phyloP scores from a whole-genome alignment of 2,329 filamentous ascomycete genomes.

The Bipolaris oryzae region DNA sequence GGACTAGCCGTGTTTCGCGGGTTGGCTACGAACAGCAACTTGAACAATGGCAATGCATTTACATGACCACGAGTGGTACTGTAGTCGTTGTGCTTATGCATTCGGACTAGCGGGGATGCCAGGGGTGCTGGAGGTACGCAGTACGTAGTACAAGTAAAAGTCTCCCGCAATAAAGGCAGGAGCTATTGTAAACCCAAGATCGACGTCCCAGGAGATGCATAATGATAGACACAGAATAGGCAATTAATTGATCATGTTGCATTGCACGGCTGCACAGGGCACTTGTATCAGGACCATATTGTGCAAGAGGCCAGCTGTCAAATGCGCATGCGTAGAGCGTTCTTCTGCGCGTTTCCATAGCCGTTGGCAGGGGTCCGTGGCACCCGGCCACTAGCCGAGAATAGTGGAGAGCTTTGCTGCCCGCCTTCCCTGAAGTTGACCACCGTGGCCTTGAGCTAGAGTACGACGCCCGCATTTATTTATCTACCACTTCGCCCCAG shows the following conservation, averaged over 20 bases:
- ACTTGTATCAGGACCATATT: conserved; percentile 1
- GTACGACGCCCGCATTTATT: conserved; percentile 28
- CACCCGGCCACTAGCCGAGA: conserved; percentile 11
- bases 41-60: background rate
- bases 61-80: no score
- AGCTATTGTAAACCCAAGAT: background rate
- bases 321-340: conserved; percentile 17
- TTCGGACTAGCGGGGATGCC: background rate
- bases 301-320: conserved; percentile 32
- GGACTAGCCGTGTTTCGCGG: background rate
- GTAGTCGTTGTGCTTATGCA: background rate
- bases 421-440: conserved; percentile 25
- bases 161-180: conserved; percentile 1
- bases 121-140: background rate
- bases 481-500: conserved; percentile 32
- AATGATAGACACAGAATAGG: background rate
- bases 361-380: conserved; percentile 16
- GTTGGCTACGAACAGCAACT: background rate
- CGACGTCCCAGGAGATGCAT: background rate
- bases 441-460: conserved; percentile 25
- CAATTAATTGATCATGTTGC: background rate
- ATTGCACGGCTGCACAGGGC: background rate
- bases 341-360: conserved; percentile 23
- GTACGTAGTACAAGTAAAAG: background rate
- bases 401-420: conserved; percentile 21